Evolutionary conservation across 805 yeast species (phyloP).

Genomic region (Candida ortonii): DNA sequence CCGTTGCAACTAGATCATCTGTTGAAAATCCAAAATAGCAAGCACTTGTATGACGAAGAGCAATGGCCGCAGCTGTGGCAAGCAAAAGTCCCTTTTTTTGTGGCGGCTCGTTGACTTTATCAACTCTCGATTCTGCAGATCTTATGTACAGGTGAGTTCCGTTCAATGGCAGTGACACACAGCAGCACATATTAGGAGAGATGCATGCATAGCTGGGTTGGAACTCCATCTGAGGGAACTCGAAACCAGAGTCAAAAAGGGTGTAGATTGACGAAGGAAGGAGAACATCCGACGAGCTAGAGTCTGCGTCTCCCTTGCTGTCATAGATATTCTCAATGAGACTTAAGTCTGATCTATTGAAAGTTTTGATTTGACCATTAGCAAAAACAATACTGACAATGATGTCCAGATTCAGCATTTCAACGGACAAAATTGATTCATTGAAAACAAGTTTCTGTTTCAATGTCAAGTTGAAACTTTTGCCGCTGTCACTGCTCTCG

Average conservation of each 20-base stretch:
- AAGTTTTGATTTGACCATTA: constrained; percentile 44
- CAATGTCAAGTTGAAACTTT: constrained; percentile 14
- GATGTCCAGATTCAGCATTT: constrained; percentile 38
- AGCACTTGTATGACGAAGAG: constrained; percentile 64
- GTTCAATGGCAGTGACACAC: constrained; percentile 30
- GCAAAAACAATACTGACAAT: constrained; percentile 38
- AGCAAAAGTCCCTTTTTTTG: constrained; percentile 33
- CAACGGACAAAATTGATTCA: constrained; percentile 29
- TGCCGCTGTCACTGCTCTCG: neutral
- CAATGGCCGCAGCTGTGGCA: constrained; percentile 56
- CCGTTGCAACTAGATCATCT: constrained; percentile 65
- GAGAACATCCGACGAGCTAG: constrained; percentile 10
- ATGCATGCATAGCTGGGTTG: constrained; percentile 38
- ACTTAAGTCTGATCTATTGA: constrained; percentile 38
- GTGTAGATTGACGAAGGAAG: constrained; percentile 38
- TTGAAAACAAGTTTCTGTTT: constrained; percentile 25
- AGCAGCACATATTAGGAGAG: constrained; percentile 52
- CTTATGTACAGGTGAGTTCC: constrained; percentile 22
- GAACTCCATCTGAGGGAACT: constrained; percentile 37
- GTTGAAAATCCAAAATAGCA: constrained; percentile 64
- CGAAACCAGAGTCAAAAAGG: constrained; percentile 54
- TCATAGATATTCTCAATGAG: constrained; percentile 19
- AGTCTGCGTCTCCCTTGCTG: constrained; percentile 4
- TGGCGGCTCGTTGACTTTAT: constrained; percentile 16
- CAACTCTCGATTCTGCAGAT: constrained; percentile 22